These are phyloP conservation scores for Hyphopichia homilentoma DNA, from an alignment of 805 yeast species.

Conservation along the genomic window DNA sequence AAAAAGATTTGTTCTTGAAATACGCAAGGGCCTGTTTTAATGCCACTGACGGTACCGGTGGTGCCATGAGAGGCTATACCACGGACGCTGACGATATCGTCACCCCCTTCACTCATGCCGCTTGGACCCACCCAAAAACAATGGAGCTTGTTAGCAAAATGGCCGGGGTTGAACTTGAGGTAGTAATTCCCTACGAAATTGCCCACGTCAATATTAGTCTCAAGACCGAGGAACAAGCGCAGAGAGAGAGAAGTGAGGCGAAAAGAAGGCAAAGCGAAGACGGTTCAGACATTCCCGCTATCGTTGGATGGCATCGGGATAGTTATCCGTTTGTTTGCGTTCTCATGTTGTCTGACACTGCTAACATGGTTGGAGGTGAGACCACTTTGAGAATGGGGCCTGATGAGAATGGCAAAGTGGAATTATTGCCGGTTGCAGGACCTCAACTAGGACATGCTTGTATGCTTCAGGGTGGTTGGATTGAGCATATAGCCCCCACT, in stretches of 20 bases:
- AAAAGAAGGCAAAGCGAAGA: constrained; percentile 13
- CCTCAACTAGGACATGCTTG: constrained; percentile 35
- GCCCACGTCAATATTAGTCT: constrained; percentile 51
- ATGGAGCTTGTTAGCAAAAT: constrained; percentile 49
- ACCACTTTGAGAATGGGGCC: constrained; percentile 49
- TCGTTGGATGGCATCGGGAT: constrained; percentile 62
- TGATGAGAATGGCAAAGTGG: constrained; percentile 9
- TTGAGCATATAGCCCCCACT: constrained; percentile 39
- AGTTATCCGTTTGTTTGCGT: constrained; percentile 66
- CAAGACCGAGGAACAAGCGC: constrained; percentile 32
- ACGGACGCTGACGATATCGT: constrained; percentile 24
- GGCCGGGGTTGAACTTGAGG: constrained; percentile 57
- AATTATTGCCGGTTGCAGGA: constrained; percentile 20
- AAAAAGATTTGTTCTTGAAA: constrained; percentile 41
- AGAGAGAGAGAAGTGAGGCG: constrained; percentile 18
- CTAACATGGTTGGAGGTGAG: constrained; percentile 59
- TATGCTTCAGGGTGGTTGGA: constrained; percentile 37
- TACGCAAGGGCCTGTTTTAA: constrained; percentile 40
- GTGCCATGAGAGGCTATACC: constrained; percentile 49
- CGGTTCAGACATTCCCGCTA: constrained; percentile 46
- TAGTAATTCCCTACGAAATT: constrained; percentile 56
- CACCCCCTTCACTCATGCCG: constrained; percentile 51
- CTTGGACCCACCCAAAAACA: constrained; percentile 60
- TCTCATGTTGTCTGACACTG: constrained; percentile 57
- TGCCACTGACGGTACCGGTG: constrained; percentile 49